These are phyloP conservation scores for Sporothrix globosa DNA, from an alignment of 2,329 filamentous ascomycete genomes.

Conservation along the genomic window DNA sequence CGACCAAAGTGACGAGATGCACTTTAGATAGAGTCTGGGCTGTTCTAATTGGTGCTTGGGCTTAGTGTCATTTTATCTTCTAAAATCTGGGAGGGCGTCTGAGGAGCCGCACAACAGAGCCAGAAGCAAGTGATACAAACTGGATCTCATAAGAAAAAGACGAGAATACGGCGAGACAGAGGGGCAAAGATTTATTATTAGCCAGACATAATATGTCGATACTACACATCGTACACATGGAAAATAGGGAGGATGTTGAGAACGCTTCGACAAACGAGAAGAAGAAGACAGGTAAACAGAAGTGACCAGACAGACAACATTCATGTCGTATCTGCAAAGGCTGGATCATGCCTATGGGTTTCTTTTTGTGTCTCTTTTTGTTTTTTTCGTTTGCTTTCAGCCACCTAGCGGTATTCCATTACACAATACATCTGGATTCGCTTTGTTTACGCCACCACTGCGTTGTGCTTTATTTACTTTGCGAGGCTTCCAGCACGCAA, in stretches of 20 bases:
- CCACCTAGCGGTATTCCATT: neutral
- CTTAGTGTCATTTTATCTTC: constrained; percentile 10
- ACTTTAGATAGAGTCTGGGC: neutral
- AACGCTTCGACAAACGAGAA: neutral
- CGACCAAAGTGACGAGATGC: constrained; percentile 17
- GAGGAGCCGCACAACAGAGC: neutral
- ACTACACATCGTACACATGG: constrained; percentile 8
- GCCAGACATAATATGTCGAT: no score
- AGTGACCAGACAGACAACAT: no score
- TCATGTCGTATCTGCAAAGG: no score
- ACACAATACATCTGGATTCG: neutral
- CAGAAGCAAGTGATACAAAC: neutral
- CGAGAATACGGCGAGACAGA: neutral
- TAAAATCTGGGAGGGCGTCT: neutral
- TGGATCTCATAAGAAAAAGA: constrained; percentile 15
- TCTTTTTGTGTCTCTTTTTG: neutral
- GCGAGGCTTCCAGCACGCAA: neutral
- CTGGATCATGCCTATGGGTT: no score
- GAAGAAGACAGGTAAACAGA: no score
- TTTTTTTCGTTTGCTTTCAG: neutral
- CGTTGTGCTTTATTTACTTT: neutral
- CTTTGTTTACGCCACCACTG: no score
- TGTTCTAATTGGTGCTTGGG: constrained; percentile 11
- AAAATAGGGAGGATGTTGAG: neutral
- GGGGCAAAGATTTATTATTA: neutral